Conservation (phyloP, 805 yeast species). For the Metschnikowia proteae region DNA sequence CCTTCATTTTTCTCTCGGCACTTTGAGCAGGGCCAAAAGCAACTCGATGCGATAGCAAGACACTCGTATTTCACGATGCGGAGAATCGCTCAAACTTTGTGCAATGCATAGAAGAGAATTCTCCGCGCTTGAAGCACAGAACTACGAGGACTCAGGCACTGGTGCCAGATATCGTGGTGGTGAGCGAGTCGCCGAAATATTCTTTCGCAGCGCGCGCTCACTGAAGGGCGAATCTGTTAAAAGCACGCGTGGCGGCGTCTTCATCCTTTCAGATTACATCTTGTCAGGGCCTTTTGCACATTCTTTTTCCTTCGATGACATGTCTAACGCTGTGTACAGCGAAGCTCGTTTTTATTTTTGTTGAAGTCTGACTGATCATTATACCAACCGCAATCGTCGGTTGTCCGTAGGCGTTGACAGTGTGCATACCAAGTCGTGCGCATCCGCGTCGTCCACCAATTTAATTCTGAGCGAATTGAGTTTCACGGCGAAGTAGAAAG, state of each 20-base stretch:
- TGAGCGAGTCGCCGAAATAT: neutral
- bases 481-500: neutral
- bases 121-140: neutral
- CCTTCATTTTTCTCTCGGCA: neutral
- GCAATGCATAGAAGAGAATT: neutral
- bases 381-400: neutral
- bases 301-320: neutral
- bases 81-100: neutral
- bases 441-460: slow-evolving; percentile 5
- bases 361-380: neutral
- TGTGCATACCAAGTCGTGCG: slow-evolving; percentile 7
- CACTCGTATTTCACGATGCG: neutral
- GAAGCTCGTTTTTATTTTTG: neutral
- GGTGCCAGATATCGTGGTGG: neutral
- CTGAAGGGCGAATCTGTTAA: neutral
- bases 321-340: neutral
- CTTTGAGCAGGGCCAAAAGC: neutral
- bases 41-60: neutral
- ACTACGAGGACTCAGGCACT: neutral
- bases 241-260: neutral
- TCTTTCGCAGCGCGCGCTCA: neutral
- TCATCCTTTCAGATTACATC: neutral
- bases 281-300: neutral
- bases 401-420: neutral
- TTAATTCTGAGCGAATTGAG: neutral